Base-by-base conservation (phyloP, 2,329 filamentous ascomycete genomes). In the Tolypocladium cylindrosporum region DNA sequence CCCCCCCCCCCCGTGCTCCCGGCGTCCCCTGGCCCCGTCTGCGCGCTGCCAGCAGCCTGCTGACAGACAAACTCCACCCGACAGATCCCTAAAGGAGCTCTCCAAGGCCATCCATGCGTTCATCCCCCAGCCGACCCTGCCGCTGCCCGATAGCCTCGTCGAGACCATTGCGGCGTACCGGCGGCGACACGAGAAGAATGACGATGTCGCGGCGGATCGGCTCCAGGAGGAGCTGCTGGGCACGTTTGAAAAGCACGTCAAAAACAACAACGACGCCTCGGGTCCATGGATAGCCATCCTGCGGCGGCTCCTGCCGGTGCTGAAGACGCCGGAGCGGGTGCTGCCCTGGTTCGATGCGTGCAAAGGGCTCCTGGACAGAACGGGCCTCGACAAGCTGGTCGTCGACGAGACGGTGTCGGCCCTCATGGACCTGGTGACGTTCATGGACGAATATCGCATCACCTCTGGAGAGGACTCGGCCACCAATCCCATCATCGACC, bases 201-300 rank as follows among this genome's bases (percentile, higher is more conserved):
- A 92, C 65, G 87, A 90, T 55, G 74, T 79, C 58, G 79, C 84
- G 45, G 80, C 84, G n/a, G 87, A 90, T 63, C 84, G 86, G 58
- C 77, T 91, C 55, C 85, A 91, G 61, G 88, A 91, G 45, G 89
- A 91, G 64, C 78, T 94, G 9, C 74, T 87, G 45, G 72, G 77
- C 31, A 79, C 90, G 57, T 91, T 87, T 73, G 78, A 86, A 59
- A 85, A 81, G 66, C 77, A 83, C 62, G 82, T 92, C 59, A 77
- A 77, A 31, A 79, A 79, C 40, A 76, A 77, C 31, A 74, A 81
- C 2, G 70, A 79, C 55, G 82, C 83, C 63, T 81, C 83, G 67
- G 83, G 82, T 10, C 74, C 84, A n/a, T 94, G 92, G 71, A 77
- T 92, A 21, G 79, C 81, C 55, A 79, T 89, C 52, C 73, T 93